Percentiles rank a stretch among this genome's conserved stretches.
Conservation (phyloP, 345 rosid genomes). For the Euphorbia peplus region DNA sequence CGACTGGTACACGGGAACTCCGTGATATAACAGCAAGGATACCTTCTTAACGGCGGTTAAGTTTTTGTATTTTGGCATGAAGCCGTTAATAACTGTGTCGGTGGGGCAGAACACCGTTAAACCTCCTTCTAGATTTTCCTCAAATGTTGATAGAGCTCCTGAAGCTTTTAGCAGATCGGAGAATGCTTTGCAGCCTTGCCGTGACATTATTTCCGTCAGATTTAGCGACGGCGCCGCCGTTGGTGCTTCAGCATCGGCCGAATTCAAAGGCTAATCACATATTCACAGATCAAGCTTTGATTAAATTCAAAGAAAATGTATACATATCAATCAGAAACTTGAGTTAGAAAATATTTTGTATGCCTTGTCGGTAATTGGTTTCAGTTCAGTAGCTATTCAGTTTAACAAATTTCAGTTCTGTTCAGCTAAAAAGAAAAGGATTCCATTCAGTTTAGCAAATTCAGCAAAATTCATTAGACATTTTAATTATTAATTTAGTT, state of each 20-base stretch:
- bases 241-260: conserved; percentile 33
- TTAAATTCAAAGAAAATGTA: background rate
- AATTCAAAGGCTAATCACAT: conserved; percentile 18
- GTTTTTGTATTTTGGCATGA: conserved; percentile 33
- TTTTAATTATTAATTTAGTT: too few relatives aligned
- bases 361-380: too few relatives aligned
- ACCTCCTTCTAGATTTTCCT: conserved; percentile 28
- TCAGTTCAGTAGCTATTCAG: too few relatives aligned
- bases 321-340: background rate
- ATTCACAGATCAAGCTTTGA: background rate
- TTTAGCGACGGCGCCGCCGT: conserved; percentile 28
- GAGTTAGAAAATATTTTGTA: too few relatives aligned
- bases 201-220: conserved; percentile 23
- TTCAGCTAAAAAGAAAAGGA: too few relatives aligned
- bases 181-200: conserved; percentile 30
- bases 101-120: conserved; percentile 33
- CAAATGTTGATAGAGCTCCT: conserved; percentile 22
- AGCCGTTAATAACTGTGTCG: conserved; percentile 19
- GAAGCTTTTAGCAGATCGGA: conserved; percentile 20
- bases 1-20: conserved; percentile 29
- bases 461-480: too few relatives aligned
- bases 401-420: too few relatives aligned
- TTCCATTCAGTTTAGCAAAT: too few relatives aligned
- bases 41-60: conserved; percentile 18
- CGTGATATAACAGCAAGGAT: conserved; percentile 27